Evolutionary conservation across 139 green algal genomes (phyloP), one percentile per base, ranked within the genome.

Genomic region (Tetradesmus lagerheimii): DNA sequence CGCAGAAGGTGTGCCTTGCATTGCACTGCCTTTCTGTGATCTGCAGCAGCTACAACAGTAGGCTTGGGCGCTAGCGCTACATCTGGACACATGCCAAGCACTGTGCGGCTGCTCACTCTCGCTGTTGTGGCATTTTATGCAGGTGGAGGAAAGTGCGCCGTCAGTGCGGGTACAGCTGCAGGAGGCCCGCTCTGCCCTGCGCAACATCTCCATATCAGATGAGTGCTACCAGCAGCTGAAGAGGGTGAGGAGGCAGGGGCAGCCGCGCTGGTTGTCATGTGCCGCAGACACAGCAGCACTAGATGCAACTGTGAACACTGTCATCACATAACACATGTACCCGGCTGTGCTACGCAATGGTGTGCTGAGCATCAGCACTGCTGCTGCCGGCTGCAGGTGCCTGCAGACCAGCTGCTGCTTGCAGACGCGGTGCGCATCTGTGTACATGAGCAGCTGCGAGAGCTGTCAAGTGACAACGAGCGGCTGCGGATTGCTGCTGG

Each of bases 121-220:
- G 34, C 34, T 47, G 35, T 34, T 27, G 35, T 11, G 11, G 9
- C 1, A 23, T 18, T 62, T 20, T 50, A 11, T 5, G 27, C 85
- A 89, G 85, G 85, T 89, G 1, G 85, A 89, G 43, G 66, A 82
- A 43, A 47, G n/a, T 16, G 85, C 85, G 4, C 85, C 85, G 12
- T 15, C 71, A 27, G 67, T 89, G 5, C 41, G 67, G 18, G 16
- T 75, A 18, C 85, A 89, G 39, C 85, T 89, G 71, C 67, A 71
- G 29, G 85, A 89, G 85, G 85, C 85, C 9, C 67, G 85, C 9
- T 66, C 85, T 29, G 85, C 85, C 34, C 71, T 89, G 41, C 76
- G 85, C 27, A 31, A 83, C 47, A 23, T 89, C 16, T 6, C 20
- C 14, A 74, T 89, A 14, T 89, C 85, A 74, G 85, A 83, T 29